phyloP scores from a whole-genome alignment of 176 grass and related monocot genomes.

The Paspalum notatum region DNA sequence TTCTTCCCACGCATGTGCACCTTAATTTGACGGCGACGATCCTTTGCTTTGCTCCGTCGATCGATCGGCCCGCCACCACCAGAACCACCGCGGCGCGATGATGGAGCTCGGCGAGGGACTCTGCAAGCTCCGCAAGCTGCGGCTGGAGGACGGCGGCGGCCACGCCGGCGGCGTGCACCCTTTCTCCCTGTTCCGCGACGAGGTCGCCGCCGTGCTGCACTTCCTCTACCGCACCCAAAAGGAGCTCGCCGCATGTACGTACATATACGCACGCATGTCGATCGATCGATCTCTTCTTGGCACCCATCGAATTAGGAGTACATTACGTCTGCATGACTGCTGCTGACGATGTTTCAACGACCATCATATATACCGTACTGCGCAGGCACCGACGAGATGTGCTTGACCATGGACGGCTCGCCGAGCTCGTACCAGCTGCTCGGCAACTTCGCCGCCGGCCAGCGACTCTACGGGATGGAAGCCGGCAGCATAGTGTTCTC shows the following conservation, averaged over 20 bases:
- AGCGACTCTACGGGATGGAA: slow-evolving; percentile 57
- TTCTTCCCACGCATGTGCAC: neutral
- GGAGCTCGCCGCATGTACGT: slow-evolving; percentile 79
- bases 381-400: slow-evolving; percentile 67
- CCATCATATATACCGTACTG: no score
- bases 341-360: no score
- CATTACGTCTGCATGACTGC: no score
- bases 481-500: slow-evolving; percentile 53
- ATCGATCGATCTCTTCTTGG: no score
- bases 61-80: no score
- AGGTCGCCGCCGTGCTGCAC: slow-evolving; percentile 65
- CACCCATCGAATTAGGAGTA: no score
- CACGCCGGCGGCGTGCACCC: neutral
- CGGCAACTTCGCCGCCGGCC: slow-evolving; percentile 81
- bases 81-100: slow-evolving; percentile 93
- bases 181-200: slow-evolving; percentile 66
- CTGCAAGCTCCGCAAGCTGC: slow-evolving; percentile 81
- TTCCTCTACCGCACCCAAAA: slow-evolving; percentile 95
- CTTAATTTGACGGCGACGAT: neutral
- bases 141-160: slow-evolving; percentile 25
- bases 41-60: no score
- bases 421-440: slow-evolving; percentile 78
- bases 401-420: slow-evolving; percentile 81
- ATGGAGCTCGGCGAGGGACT: slow-evolving; percentile 93
- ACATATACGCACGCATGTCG: no score